A percentile compares a stretch with the other conserved stretches of the same genome.
phyloP scores from a whole-genome alignment of 192 early-diverging fungal genomes.

The Chytriomyces sp. region DNA sequence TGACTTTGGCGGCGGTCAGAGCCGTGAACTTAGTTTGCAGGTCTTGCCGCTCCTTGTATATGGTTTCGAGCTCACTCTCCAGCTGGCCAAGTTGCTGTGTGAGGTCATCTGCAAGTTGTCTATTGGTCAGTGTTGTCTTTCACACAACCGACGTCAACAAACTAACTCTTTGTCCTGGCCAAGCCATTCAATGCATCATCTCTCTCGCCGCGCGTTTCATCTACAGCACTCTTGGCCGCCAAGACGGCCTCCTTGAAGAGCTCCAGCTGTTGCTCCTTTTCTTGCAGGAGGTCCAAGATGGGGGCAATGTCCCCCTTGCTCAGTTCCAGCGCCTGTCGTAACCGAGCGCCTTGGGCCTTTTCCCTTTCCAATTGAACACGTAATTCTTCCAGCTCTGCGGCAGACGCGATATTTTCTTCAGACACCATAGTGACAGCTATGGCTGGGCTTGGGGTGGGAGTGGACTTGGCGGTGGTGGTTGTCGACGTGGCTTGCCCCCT shows the following conservation, averaged over 20 bases:
- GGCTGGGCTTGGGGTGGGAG: background rate
- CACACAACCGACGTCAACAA: too few relatives aligned
- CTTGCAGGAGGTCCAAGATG: conserved; percentile 19
- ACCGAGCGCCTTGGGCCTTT: background rate
- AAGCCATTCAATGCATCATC: conserved; percentile 8
- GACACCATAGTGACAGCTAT: background rate
- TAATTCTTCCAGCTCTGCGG: background rate
- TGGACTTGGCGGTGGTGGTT: background rate
- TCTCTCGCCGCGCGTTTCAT: conserved; percentile 22
- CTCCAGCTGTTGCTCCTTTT: conserved; percentile 28
- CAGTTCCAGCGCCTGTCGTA: background rate
- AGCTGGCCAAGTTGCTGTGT: background rate
- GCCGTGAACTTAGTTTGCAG: background rate
- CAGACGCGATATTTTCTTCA: background rate
- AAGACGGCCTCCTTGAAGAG: conserved; percentile 19
- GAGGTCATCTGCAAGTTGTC: background rate
- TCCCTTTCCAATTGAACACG: background rate
- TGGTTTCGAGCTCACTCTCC: background rate
- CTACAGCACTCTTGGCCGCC: conserved; percentile 14
- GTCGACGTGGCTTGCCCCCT: background rate
- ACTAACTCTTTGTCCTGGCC: background rate
- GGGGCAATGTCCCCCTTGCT: conserved; percentile 6
- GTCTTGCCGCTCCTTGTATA: background rate
- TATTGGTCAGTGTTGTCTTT: too few relatives aligned
- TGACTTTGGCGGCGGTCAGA: background rate